These are phyloP conservation scores for Capsicum pubescens DNA, from an alignment of 257 asterid genomes.

Conservation along the genomic window DNA sequence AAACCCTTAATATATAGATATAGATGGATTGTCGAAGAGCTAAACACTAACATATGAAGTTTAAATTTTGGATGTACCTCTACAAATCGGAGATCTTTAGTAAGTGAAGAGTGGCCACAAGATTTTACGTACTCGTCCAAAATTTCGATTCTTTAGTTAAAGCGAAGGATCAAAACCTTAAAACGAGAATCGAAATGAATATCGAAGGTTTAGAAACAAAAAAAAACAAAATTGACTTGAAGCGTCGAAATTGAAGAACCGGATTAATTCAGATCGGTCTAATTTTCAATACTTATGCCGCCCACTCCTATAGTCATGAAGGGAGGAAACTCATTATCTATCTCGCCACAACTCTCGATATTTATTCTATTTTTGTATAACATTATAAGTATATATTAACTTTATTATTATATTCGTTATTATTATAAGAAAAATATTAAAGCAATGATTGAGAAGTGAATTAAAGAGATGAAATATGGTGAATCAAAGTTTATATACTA, in stretches of 20 bases:
- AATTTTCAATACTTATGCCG: background rate
- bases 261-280: background rate
- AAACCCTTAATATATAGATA: background rate
- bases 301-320: background rate
- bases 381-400: background rate
- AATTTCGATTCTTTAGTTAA: no score
- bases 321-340: background rate
- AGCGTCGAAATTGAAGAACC: background rate
- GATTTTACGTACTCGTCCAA: no score
- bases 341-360: background rate
- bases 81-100: background rate
- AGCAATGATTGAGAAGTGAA: background rate
- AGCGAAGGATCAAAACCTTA: no score
- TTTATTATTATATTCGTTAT: background rate
- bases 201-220: background rate
- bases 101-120: no score
- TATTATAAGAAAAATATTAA: background rate
- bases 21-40: background rate
- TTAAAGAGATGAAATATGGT: background rate
- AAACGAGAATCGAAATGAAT: background rate
- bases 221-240: background rate
- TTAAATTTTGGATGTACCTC: background rate
- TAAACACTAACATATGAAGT: background rate
- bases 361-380: background rate
- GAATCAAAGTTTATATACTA: background rate